Conservation (phyloP, 345 rosid genomes). For the Corchorus olitorius region DNA sequence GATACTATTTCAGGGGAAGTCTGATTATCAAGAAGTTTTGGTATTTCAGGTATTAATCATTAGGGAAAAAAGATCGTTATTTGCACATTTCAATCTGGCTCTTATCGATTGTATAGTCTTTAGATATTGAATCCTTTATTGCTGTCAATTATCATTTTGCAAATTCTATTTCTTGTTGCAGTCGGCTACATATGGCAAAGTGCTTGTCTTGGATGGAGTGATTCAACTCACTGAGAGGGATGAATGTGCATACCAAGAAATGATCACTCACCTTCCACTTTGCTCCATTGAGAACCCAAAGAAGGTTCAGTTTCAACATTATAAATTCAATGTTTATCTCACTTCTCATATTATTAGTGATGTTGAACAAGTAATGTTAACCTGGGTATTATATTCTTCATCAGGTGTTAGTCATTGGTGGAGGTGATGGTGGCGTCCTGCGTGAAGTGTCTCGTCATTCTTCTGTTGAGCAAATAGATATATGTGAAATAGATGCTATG, state of each 20-base stretch:
- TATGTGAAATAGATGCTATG: constrained; percentile 93
- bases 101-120: neutral
- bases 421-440: constrained; percentile 64
- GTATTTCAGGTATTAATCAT: constrained; percentile 44
- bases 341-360: neutral
- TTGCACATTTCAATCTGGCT: neutral
- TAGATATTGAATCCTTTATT: neutral
- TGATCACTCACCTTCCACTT: constrained; percentile 57
- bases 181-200: constrained; percentile 51
- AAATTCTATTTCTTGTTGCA: neutral
- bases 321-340: too few relatives aligned
- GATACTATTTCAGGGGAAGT: constrained; percentile 47
- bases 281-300: constrained; percentile 49
- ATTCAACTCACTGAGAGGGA: constrained; percentile 53
- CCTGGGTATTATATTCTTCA: neutral
- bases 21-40: constrained; percentile 46
- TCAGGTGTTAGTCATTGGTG: constrained; percentile 93
- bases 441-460: constrained; percentile 69
- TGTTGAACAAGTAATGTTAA: too few relatives aligned
- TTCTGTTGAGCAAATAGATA: constrained; percentile 79
- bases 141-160: neutral
- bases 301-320: constrained; percentile 33
- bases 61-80: neutral
- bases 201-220: constrained; percentile 48
- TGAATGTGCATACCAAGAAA: constrained; percentile 60